A percentile compares a stretch with the other conserved stretches of the same genome.
phyloP scores from a whole-genome alignment of 441 rosid species.

The Sinapis alba region DNA sequence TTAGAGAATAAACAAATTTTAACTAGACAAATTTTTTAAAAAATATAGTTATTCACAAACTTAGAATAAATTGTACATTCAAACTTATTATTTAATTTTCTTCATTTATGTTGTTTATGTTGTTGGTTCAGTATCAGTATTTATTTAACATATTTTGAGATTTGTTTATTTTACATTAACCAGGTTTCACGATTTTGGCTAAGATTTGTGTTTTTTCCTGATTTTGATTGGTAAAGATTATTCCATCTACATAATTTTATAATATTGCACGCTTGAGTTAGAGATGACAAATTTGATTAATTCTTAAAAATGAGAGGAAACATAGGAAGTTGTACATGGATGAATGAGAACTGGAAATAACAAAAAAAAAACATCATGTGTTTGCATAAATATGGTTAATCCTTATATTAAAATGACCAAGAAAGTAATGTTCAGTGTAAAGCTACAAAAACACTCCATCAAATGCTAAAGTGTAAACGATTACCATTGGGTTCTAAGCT shows the following conservation, averaged over 20 bases:
- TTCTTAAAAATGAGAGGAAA: neutral
- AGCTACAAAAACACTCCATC: conserved; percentile 40
- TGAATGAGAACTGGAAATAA: neutral
- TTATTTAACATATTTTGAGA: too few relatives aligned
- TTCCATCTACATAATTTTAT: too few relatives aligned
- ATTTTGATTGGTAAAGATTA: too few relatives aligned
- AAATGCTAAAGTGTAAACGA: conserved; percentile 39
- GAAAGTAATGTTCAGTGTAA: conserved; percentile 38
- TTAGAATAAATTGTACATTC: neutral
- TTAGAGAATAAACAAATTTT: too few relatives aligned
- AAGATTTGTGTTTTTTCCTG: too few relatives aligned
- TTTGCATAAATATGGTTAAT: neutral
- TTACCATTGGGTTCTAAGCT: conserved; percentile 89
- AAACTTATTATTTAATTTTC: neutral
- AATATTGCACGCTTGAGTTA: neutral
- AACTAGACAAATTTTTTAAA: neutral
- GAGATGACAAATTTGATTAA: neutral
- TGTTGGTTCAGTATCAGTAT: neutral
- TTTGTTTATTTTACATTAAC: too few relatives aligned
- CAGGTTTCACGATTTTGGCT: neutral
- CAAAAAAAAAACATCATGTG: neutral
- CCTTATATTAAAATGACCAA: conserved; percentile 33
- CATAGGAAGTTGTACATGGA: too few relatives aligned
- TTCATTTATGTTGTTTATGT: neutral
- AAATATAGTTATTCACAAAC: neutral